Percentiles rank a stretch among this genome's conserved stretches.
Conservation (phyloP, 805 yeast species). For the Barnettozyma pratensis region DNA sequence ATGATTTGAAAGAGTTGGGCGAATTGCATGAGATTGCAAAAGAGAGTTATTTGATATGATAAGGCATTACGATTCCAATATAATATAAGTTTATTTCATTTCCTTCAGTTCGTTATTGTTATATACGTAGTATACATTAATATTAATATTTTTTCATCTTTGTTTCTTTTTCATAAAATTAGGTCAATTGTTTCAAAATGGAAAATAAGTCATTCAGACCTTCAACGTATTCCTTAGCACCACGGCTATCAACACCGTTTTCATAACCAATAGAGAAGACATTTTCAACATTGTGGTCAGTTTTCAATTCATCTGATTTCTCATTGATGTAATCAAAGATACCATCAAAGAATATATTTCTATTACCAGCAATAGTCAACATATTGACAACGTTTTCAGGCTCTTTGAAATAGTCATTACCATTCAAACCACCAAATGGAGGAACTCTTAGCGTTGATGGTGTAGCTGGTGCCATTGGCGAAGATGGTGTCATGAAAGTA, state of each 20-base stretch:
- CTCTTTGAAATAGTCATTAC: background rate
- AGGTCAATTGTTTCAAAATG: conserved; percentile 29
- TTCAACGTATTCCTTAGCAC: conserved; percentile 59
- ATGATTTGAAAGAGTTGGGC: conserved; percentile 45
- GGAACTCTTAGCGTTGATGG: background rate
- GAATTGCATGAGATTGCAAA: conserved; percentile 52
- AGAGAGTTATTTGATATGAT: conserved; percentile 36
- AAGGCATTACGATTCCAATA: background rate
- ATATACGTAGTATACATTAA: background rate
- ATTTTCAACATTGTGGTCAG: conserved; percentile 32
- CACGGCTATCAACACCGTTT: conserved; percentile 25
- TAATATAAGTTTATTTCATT: background rate
- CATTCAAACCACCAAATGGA: background rate
- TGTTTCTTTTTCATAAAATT: background rate
- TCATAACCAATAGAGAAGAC: conserved; percentile 59
- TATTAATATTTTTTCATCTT: background rate
- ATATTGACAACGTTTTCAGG: conserved; percentile 29
- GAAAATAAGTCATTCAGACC: conserved; percentile 68
- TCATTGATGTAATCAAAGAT: conserved; percentile 50
- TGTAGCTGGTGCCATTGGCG: conserved; percentile 6
- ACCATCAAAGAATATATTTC: conserved; percentile 66
- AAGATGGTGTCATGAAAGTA: conserved; percentile 26
- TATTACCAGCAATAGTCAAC: conserved; percentile 58
- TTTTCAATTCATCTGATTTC: conserved; percentile 3
- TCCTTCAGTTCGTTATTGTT: background rate